Base-by-base conservation (phyloP, 1,284 basidiomycete genomes). In the Xerocomus cyaneibrunnescens region DNA sequence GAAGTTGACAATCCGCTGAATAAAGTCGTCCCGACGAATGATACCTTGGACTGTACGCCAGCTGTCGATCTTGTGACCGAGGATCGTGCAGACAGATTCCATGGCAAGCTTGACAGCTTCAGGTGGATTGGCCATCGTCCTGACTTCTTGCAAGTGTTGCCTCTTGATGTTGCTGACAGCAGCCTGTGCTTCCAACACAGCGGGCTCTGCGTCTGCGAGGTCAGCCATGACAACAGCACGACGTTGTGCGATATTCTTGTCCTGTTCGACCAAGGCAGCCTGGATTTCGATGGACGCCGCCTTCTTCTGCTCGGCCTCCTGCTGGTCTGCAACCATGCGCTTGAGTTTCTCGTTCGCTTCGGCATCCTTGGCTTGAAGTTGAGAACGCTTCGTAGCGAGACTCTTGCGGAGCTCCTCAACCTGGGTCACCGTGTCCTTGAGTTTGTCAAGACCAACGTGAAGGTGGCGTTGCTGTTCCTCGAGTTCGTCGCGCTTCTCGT, bases 391-490 rank as follows among this genome's bases (percentile, higher is more conserved):
- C 65, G 89, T 87, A 1, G 96, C 95, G 36, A 99, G 85, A 67
- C 94, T 98, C 72, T 94, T 92, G 46, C 96, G 86, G 35, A 99
- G 80, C 64, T 98, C 92, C 70, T 98, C 95, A 34, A 99, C 96
- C 69, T 98, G 94, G 5, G 85, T 89, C 54, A 98, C 95, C 0
- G 97, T 99, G 54, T 95, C 93, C 35, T 86, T 88, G 21, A 99
- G 84, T 72, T 99, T 99, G 73, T 99, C 96, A 42, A 99, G 84
- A 60, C 97, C 97, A 56, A 99, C 94, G 65, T 99, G 96, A 53
- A 99, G 80, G 75, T 99, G 98, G 31, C 97, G 89, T 66, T 99
- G 98, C 70, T 99, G 95, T 67, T 99, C 97, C 70, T 99, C 97
- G 23, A 99, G 80, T 66, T 97, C 94, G 60, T 98, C 95, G n/a